Conservation (phyloP, 305 asterid species). For the Lippia alba region DNA sequence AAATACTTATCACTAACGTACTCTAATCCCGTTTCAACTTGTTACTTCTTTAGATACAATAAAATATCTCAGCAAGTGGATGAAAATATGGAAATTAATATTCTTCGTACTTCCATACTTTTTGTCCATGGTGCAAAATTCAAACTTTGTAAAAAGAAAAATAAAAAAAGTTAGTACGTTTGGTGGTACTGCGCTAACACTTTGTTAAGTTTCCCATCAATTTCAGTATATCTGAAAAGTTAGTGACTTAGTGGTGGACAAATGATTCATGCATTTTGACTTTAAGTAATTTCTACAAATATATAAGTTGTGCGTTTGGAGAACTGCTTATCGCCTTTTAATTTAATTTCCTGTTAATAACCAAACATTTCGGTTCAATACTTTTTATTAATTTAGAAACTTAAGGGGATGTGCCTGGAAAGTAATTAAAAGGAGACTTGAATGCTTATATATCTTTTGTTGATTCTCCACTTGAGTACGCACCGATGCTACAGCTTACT, state of each 20-base stretch:
- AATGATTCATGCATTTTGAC: conserved; percentile 24
- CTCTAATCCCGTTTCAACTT: not conserved
- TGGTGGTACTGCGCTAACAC: conserved; percentile 2
- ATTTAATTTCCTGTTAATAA: not conserved
- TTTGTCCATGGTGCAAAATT: not conserved
- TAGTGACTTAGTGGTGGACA: conserved; percentile 24
- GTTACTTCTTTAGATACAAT: not conserved
- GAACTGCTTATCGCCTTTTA: too few species aligned
- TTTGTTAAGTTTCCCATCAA: conserved; percentile 20
- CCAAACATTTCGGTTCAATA: not conserved
- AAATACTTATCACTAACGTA: too few species aligned
- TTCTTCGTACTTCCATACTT: not conserved
- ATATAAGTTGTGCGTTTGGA: too few species aligned
- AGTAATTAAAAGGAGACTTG: not conserved
- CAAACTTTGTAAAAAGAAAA: not conserved
- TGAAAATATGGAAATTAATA: not conserved
- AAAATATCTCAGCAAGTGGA: not conserved
- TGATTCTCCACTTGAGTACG: too few species aligned
- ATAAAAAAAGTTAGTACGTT: not conserved
- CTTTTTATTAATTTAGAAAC: not conserved
- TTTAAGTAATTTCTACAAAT: not conserved
- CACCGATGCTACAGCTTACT: too few species aligned
- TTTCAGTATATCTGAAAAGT: conserved; percentile 8
- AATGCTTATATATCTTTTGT: conserved; percentile 5
- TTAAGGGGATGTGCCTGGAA: not conserved